Percentiles rank a stretch among this genome's conserved stretches.
Evolutionary conservation across 441 rosid species (phyloP).

Genomic region (Brassica balearica): DNA sequence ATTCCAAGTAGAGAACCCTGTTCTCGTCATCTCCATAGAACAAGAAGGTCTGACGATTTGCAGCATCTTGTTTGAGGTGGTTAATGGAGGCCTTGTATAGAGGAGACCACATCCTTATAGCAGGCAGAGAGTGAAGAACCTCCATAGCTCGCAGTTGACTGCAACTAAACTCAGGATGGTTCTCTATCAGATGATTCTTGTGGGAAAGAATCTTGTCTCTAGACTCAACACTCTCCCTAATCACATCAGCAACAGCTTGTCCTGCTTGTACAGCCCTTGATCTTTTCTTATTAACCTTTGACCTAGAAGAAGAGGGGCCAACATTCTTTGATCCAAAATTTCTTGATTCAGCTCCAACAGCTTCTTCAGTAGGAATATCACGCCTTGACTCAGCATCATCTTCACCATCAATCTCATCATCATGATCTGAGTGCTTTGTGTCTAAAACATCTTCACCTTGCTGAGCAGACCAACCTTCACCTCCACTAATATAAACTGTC

Average conservation of each 20-base stretch:
- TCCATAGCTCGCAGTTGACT: conserved; percentile 6
- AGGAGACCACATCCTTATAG: conserved; percentile 2
- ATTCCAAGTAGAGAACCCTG: conserved; percentile 7
- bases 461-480: background rate
- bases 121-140: background rate
- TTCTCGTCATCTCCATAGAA: conserved; percentile 18
- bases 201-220: background rate
- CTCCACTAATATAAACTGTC: background rate
- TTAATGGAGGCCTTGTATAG: conserved; percentile 8
- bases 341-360: background rate
- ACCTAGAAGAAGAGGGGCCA: background rate
- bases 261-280: background rate
- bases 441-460: background rate
- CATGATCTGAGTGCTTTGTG: background rate
- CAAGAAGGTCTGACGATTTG: background rate
- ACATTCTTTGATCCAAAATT: background rate
- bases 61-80: background rate
- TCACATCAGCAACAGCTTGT: background rate
- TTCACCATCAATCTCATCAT: background rate
- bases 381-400: background rate
- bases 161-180: conserved; percentile 4
- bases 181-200: conserved; percentile 7
- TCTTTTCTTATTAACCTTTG: background rate
- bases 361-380: background rate
- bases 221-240: background rate